phyloP scores from a whole-genome alignment of 129 eudicot species.

The Heracleum sosnowskyi region DNA sequence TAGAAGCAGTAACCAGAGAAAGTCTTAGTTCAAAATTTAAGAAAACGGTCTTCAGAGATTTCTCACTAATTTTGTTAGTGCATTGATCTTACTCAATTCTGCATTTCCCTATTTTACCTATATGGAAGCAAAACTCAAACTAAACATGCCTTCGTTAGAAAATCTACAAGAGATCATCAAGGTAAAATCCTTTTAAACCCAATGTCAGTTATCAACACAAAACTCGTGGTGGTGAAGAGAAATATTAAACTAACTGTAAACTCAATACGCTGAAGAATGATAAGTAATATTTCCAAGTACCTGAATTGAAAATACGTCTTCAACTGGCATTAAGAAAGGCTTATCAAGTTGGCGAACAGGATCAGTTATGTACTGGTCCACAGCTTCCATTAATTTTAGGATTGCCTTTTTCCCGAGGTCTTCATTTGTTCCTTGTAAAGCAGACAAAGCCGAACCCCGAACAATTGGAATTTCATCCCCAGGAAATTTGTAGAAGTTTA shows the following conservation, averaged over 20 bases:
- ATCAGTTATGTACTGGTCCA: conserved; percentile 15
- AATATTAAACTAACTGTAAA: neutral
- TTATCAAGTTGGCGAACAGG: conserved; percentile 21
- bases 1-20: neutral
- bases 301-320: conserved; percentile 26
- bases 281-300: neutral
- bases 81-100: neutral
- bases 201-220: neutral
- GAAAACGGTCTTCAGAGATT: neutral
- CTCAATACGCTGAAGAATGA: neutral
- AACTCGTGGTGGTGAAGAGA: neutral
- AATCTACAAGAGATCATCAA: neutral
- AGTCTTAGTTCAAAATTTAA: too few species aligned
- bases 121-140: neutral
- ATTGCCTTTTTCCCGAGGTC: conserved; percentile 16
- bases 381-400: conserved; percentile 18
- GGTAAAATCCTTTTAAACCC: neutral
- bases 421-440: conserved; percentile 20
- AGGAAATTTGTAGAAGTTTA: conserved; percentile 19
- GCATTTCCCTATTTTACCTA: neutral
- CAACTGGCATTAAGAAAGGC: conserved; percentile 22
- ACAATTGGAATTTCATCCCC: conserved; percentile 23
- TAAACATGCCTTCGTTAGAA: neutral
- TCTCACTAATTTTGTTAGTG: neutral
- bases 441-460: conserved; percentile 23